Evolutionary conservation across 1,284 basidiomycete species (phyloP).

Genomic region (Porogramme epimiltina): DNA sequence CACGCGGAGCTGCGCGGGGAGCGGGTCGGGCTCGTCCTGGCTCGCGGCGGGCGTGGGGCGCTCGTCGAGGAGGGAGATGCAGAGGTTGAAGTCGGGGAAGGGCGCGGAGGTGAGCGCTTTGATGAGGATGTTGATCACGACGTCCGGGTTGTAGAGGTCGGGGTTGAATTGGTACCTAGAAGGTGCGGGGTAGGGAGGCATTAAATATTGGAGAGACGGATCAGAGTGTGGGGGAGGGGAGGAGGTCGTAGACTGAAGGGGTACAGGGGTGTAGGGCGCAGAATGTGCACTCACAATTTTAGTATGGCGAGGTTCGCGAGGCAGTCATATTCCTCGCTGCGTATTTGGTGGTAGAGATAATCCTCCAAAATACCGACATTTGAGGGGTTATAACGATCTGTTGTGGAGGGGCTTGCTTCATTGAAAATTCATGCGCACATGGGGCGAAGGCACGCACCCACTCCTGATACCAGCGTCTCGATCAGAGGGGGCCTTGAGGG

Average conservation of each 20-base stretch:
- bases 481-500: constrained; percentile 81
- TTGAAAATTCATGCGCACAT: not conserved
- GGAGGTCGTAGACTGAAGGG: not conserved
- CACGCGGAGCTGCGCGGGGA: constrained; percentile 74
- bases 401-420: not conserved
- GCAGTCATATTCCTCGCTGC: constrained; percentile 89
- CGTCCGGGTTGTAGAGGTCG: constrained; percentile 89
- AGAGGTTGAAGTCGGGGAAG: constrained; percentile 92
- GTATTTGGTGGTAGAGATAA: constrained; percentile 91
- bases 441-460: constrained; percentile 58
- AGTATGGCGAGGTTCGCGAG: constrained; percentile 90
- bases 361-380: constrained; percentile 93
- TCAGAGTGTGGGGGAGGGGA: not conserved
- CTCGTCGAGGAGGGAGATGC: constrained; percentile 87
- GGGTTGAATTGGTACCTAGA: constrained; percentile 95
- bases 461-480: constrained; percentile 88
- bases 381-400: constrained; percentile 95
- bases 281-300: constrained; percentile 66
- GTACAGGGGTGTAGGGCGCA: constrained; percentile 9
- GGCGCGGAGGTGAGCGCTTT: constrained; percentile 86
- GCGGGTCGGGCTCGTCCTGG: constrained; percentile 79
- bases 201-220: not conserved
- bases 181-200: not conserved
- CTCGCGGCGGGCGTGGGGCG: constrained; percentile 47
- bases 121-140: constrained; percentile 92